Conservation (phyloP, 345 rosid species). For the Boechera stricta region DNA sequence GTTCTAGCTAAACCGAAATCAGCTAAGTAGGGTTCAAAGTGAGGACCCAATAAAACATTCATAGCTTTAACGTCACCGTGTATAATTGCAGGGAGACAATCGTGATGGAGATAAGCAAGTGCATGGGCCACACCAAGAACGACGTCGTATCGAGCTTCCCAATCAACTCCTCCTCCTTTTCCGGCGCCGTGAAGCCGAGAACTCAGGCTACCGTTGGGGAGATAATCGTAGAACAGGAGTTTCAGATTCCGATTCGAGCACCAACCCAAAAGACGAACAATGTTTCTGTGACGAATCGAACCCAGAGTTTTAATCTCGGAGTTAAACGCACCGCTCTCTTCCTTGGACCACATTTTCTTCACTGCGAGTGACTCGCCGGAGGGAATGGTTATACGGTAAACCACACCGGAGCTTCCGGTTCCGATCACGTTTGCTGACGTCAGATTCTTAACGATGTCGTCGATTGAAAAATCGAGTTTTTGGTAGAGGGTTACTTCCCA, state of each 20-base stretch:
- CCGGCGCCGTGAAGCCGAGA: constrained; percentile 55
- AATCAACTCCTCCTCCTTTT: constrained; percentile 49
- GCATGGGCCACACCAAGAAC: constrained; percentile 83
- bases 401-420: constrained; percentile 80
- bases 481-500: constrained; percentile 89
- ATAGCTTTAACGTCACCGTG: constrained; percentile 90
- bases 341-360: constrained; percentile 63
- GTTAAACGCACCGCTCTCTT: constrained; percentile 66
- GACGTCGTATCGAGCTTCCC: constrained; percentile 77
- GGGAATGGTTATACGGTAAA: constrained; percentile 60
- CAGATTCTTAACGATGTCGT: constrained; percentile 59
- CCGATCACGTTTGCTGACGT: constrained; percentile 72
- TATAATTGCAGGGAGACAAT: constrained; percentile 78
- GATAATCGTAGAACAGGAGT: constrained; percentile 72
- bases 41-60: constrained; percentile 73
- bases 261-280: constrained; percentile 83
- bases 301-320: constrained; percentile 81
- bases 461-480: constrained; percentile 77
- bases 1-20: constrained; percentile 86
- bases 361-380: constrained; percentile 70
- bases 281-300: constrained; percentile 86
- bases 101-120: constrained; percentile 82
- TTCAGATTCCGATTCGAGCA: constrained; percentile 72
- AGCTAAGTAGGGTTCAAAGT: constrained; percentile 70
- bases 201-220: constrained; percentile 71